Evolutionary conservation across 306 rosid genomes (phyloP).

Genomic region (Cucurbita moschata): DNA sequence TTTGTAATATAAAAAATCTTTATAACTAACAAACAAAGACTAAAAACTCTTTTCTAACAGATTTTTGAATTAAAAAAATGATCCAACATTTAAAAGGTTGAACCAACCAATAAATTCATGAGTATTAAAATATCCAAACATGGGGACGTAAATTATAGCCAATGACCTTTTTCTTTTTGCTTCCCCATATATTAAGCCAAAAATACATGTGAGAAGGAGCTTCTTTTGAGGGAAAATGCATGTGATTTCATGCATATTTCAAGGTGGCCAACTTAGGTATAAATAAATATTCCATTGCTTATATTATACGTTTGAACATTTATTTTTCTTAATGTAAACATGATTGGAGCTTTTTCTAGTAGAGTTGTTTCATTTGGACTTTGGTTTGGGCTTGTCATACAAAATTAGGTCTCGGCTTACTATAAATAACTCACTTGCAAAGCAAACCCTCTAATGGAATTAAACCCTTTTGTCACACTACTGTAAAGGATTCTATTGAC

Average conservation of each 20-base stretch:
- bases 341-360: not conserved
- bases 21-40: too few relatives aligned
- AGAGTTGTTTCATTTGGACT: not conserved
- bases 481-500: too few relatives aligned
- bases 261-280: not conserved
- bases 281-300: not conserved
- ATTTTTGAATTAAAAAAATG: too few relatives aligned
- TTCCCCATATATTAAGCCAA: not conserved
- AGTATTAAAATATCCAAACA: not conserved
- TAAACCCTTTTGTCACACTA: too few relatives aligned
- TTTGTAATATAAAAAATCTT: too few relatives aligned
- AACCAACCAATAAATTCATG: not conserved
- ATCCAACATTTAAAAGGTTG: too few relatives aligned
- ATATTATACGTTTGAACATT: not conserved
- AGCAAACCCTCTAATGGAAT: not conserved
- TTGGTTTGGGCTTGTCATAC: not conserved
- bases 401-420: not conserved
- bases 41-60: too few relatives aligned
- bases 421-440: not conserved
- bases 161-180: not conserved
- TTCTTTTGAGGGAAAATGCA: not conserved
- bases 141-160: not conserved
- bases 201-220: slow-evolving; percentile 1
- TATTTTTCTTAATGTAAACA: not conserved
- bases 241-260: slow-evolving; percentile 7